A percentile compares a stretch with the other conserved stretches of the same genome.
phyloP scores from a whole-genome alignment of 2,329 filamentous ascomycete genomes.

The Microsporum canis region DNA sequence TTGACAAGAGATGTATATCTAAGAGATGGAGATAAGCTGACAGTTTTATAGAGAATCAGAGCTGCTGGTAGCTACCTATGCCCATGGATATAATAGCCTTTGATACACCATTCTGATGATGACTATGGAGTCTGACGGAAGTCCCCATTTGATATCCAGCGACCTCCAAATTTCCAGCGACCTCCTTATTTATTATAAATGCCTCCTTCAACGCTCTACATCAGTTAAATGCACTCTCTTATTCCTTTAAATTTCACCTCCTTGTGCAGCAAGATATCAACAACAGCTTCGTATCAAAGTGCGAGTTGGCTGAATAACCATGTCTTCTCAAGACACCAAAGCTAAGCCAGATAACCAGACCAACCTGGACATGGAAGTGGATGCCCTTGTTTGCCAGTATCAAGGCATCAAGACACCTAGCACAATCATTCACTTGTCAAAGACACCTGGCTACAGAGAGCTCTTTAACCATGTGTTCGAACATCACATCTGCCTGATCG shows the following conservation, averaged over 20 bases:
- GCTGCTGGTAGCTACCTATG: too few relatives aligned
- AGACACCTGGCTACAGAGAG: constrained; percentile 16
- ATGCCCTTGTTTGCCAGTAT: constrained; percentile 22
- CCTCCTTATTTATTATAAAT: too few relatives aligned
- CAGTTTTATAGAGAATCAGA: too few relatives aligned
- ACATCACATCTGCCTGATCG: constrained; percentile 27
- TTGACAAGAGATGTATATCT: neutral
- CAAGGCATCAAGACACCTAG: constrained; percentile 18
- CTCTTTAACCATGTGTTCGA: constrained; percentile 25
- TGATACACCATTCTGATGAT: too few relatives aligned
- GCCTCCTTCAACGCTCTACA: neutral
- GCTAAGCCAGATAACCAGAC: neutral
- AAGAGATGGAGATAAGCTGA: too few relatives aligned
- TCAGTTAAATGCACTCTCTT: neutral
- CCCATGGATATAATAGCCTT: too few relatives aligned
- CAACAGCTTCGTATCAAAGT: neutral
- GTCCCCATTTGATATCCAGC: too few relatives aligned
- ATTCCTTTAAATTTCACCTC: neutral
- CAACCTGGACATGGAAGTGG: constrained; percentile 5
- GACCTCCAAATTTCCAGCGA: too few relatives aligned
- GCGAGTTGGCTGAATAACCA: neutral
- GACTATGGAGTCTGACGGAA: too few relatives aligned
- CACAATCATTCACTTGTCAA: constrained; percentile 22
- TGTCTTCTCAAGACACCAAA: neutral
- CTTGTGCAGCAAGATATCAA: neutral